Base-by-base conservation (phyloP, 208 protist species). In the Balamuthia mandrillaris region DNA sequence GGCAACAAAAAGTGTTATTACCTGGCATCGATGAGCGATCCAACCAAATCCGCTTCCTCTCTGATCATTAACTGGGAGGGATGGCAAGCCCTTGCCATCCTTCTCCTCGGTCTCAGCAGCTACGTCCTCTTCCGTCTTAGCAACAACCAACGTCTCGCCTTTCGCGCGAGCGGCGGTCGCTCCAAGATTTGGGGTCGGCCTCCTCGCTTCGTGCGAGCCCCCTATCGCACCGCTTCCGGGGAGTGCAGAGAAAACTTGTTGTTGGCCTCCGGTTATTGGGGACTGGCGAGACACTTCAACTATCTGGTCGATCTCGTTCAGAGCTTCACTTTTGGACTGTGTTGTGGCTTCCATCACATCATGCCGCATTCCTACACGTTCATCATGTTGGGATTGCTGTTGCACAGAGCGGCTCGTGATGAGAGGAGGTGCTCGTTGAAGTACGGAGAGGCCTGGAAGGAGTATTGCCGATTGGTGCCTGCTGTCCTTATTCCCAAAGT, bases 261-360 rank as follows among this genome's bases (percentile, higher is more conserved):
- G 21, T 88, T 99, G 63, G 93, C 95, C 45, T 97, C 94, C 9
- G 97, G 97, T 82, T 98, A 92, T 85, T 99, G 97, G 97, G 97
- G 97, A 60, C 88, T 97, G 29, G 96, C 96, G 78, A 92, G 97
- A 29, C 96, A 99, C 91, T 95, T 97, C 16, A 99, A 99, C 89
- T 99, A 99, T 88, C 91, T 97, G 21, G 96, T 96, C 33, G 97
- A 99, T 61, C 86, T 94, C 41, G 39, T 93, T n/a, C 79, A 94
- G 39, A 79, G 83, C 29, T 82, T 74, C 29, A 87, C 89, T 9
- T 91, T 78, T 51, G 91, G 84, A 86, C 35, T 93, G 12, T 81
- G 89, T 39, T 91, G 88, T 70, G 79, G 94, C 35, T 92, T 92
- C 44, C 81, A 60, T 21, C 87, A 90, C 47, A 10, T 94, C 7